Conservation (phyloP, 2,329 filamentous ascomycete species). For the Cercospora canescens region DNA sequence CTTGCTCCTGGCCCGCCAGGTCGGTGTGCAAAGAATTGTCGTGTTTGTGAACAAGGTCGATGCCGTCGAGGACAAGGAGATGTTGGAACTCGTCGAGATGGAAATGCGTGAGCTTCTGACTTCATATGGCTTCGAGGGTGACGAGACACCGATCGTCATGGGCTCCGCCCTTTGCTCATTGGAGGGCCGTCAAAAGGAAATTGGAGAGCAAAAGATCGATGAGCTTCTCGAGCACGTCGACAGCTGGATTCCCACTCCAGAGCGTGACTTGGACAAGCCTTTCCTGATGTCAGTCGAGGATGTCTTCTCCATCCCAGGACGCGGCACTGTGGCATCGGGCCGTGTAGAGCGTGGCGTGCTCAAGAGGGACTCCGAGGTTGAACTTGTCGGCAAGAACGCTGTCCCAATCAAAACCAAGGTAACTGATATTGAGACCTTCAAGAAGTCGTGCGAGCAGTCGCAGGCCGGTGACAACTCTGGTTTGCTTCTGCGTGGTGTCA, state of each 20-base stretch:
- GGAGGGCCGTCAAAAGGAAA: conserved; percentile 81
- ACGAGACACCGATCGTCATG: conserved; percentile 95
- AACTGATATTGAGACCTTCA: conserved; percentile 99
- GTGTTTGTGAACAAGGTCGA: conserved; percentile 99
- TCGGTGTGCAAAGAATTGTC: conserved; percentile 96
- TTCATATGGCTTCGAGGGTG: conserved; percentile 95
- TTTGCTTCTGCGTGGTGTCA: conserved; percentile 90
- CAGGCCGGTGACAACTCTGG: conserved; percentile 97
- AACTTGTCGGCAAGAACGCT: conserved; percentile 84
- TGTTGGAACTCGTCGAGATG: conserved; percentile 99
- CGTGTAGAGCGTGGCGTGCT: conserved; percentile 94
- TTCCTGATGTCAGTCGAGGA: conserved; percentile 98
- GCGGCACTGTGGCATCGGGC: conserved; percentile 94
- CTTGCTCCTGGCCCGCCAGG: conserved; percentile 94
- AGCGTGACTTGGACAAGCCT: conserved; percentile 94
- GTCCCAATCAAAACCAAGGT: conserved; percentile 96
- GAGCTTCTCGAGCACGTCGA: conserved; percentile 89
- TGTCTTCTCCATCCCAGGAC: conserved; percentile 64
- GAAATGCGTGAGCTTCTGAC: conserved; percentile 97
- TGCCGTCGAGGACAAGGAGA: conserved; percentile 94
- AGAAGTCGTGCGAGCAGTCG: conserved; percentile 98
- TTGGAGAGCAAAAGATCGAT: conserved; percentile 85
- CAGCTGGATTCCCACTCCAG: conserved; percentile 91
- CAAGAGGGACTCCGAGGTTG: conserved; percentile 92
- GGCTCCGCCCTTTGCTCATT: conserved; percentile 95